Conservation (phyloP, 306 rosid species). For the Luffa acutangula region DNA sequence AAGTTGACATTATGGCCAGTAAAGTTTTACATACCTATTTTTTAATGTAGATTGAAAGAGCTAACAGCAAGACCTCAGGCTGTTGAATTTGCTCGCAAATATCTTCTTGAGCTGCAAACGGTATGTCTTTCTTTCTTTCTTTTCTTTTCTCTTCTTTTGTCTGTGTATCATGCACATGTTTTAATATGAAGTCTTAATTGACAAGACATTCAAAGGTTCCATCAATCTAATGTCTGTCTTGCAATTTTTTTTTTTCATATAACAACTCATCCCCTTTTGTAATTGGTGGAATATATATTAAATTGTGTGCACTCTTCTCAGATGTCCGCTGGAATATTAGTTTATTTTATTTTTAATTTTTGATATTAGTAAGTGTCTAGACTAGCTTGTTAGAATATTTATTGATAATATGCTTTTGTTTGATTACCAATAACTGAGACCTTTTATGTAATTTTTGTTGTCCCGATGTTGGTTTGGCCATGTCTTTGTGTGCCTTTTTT, state of each 20-base stretch:
- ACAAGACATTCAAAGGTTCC: not conserved
- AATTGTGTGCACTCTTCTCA: not conserved
- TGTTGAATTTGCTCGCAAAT: constrained; percentile 48
- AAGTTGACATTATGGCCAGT: not conserved
- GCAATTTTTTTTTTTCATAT: not conserved
- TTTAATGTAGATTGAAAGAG: constrained; percentile 66
- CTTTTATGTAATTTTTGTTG: not conserved
- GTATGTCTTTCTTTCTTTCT: constrained; percentile 22
- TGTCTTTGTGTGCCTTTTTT: not conserved
- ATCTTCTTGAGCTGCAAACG: constrained; percentile 63
- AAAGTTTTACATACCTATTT: not conserved
- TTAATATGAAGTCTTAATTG: not conserved
- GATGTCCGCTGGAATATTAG: not conserved
- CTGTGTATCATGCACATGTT: not conserved
- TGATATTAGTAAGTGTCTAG: not conserved
- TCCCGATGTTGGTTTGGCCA: not conserved
- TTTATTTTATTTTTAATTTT: not conserved
- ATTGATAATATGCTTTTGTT: not conserved
- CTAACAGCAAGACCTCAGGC: constrained; percentile 72
- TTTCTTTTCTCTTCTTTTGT: not conserved
- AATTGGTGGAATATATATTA: not conserved
- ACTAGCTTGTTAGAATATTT: not conserved
- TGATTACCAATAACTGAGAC: not conserved
- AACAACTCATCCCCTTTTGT: not conserved
- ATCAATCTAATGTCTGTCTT: not conserved